Evolutionary conservation across 345 rosid genomes (phyloP), one percentile per base, ranked within the genome.

Genomic region (Diplotaxis tenuifolia): DNA sequence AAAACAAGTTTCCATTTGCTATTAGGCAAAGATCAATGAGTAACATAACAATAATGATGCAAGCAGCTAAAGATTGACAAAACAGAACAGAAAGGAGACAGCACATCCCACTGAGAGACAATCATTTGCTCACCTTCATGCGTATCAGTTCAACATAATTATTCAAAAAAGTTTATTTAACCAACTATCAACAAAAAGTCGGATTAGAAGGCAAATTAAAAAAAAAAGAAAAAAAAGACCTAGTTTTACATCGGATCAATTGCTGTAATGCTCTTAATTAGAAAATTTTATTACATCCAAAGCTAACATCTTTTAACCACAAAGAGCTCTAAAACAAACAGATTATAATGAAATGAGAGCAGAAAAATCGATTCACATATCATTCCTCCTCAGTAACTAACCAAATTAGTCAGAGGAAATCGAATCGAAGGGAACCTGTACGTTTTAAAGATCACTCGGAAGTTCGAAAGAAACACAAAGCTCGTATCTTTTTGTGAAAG

Each of bases 351-450:
- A 57, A 73, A 59, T 6, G 22, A 59, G 67, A 67, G n/a, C 62
- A 23, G 10, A 59, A 3, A 23, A 42, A 27, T 28, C 63, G 28
- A 54, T 25, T 25, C 31, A 38, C 22, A 20, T 20, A 62, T 34
- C 49, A 20, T 7, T 14, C 12, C 11, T 19, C 9, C 11, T 19
- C 9, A 2, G 10, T 12, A 11, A 18, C 31, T 25, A 4, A 4
- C 9, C 47, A 65, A 15, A 42, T 0, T 18, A 54, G 0, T n/a
- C 32, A 7, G 12, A 34, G 1, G 55, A 57, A 57, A 56, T 29
- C 16, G 28, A 45, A 65, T 45, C n/a, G 52, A 29, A 65, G 16
- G 20, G 20, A 65, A 74, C 77, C 77, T 74, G 77, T 11, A 64
- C 45, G 49, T 65, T n/a, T 54, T 63, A 28, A 20, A 6, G 56